A percentile compares a stretch with the other conserved stretches of the same genome.
These are phyloP conservation scores for Neofusicoccum laricinum DNA, from an alignment of 2,329 filamentous ascomycete species.

Conservation along the genomic window DNA sequence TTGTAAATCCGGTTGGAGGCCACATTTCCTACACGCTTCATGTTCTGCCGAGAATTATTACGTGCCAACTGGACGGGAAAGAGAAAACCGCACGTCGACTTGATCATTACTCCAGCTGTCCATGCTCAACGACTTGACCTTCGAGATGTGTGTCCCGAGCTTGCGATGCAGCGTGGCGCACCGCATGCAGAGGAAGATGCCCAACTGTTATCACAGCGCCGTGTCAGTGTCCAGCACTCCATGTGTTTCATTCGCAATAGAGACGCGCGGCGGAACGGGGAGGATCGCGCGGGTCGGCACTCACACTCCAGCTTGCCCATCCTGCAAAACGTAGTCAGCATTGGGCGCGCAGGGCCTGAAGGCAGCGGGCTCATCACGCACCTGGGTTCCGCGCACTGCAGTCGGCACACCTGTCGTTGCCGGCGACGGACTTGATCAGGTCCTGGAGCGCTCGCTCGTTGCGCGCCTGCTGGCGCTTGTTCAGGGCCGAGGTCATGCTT, in stretches of 20 bases:
- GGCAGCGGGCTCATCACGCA: constrained; percentile 44
- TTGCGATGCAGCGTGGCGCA: constrained; percentile 95
- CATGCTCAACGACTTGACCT: constrained; percentile 98
- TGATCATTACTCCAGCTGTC: constrained; percentile 96
- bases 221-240: background rate
- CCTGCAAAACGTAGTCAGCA: constrained; percentile 47
- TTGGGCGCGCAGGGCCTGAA: constrained; percentile 1
- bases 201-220: constrained; percentile 58
- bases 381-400: constrained; percentile 89
- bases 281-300: constrained; percentile 34
- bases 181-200: constrained; percentile 95
- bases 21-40: constrained; percentile 87
- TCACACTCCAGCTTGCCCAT: constrained; percentile 96
- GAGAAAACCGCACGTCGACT: constrained; percentile 72
- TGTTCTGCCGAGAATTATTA: constrained; percentile 59
- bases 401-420: constrained; percentile 93
- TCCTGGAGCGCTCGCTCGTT: constrained; percentile 92
- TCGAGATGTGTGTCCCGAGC: constrained; percentile 94
- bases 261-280: background rate
- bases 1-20: constrained; percentile 89
- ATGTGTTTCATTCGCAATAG: background rate
- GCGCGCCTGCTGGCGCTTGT: constrained; percentile 95
- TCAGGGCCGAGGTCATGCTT: constrained; percentile 70
- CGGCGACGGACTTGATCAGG: constrained; percentile 76
- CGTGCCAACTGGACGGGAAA: constrained; percentile 13